These are phyloP conservation scores for Sporothrix humicola DNA, from an alignment of 2,329 filamentous ascomycete genomes.

Conservation along the genomic window DNA sequence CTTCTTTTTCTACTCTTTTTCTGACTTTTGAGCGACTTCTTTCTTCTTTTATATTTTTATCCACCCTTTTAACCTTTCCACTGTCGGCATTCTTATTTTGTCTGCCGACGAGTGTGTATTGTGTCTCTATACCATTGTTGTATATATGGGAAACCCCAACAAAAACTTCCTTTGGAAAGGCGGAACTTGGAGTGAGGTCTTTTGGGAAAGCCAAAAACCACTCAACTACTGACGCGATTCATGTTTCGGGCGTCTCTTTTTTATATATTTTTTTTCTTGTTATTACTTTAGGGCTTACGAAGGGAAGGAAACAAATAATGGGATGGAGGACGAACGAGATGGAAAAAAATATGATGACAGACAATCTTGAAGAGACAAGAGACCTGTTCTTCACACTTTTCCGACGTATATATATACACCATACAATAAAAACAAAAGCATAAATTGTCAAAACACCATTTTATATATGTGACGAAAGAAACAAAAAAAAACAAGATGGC, in stretches of 20 bases:
- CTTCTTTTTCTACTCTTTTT: conserved; percentile 8
- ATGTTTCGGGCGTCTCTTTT: conserved; percentile 5
- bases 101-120: background rate
- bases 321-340: background rate
- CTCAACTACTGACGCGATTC: background rate
- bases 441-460: background rate
- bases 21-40: conserved; percentile 18
- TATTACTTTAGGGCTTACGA: background rate
- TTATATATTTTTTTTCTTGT: background rate
- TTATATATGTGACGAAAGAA: too few relatives aligned
- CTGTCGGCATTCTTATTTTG: background rate
- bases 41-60: background rate
- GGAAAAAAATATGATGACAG: background rate
- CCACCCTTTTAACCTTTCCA: background rate
- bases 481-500: too few relatives aligned
- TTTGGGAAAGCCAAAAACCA: background rate
- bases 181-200: background rate
- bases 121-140: conserved; percentile 23
- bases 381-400: background rate
- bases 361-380: background rate
- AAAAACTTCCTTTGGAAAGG: background rate
- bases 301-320: background rate
- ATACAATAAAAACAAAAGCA: conserved; percentile 4
- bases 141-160: conserved; percentile 19
- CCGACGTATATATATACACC: background rate